Evolutionary conservation across 1,284 basidiomycete genomes (phyloP).

Genomic region (Trichosporon inkin): DNA sequence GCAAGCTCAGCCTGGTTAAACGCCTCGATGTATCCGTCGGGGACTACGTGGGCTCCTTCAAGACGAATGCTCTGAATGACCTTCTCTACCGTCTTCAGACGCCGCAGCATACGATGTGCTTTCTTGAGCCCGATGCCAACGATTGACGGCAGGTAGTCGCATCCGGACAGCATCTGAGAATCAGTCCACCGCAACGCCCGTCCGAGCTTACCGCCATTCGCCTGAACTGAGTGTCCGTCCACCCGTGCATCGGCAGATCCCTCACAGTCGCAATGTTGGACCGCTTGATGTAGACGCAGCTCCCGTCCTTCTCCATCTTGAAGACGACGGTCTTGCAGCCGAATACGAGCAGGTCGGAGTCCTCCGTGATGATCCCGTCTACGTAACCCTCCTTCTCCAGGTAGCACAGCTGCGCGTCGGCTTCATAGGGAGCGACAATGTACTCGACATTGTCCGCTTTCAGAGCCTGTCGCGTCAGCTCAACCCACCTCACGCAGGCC

Average conservation of each 20-base stretch:
- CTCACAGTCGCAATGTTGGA: slow-evolving; percentile 68
- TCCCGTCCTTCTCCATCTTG: slow-evolving; percentile 76
- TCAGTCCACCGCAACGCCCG: not conserved
- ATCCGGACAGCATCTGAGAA: slow-evolving; percentile 78
- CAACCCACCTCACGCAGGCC: slow-evolving; percentile 18
- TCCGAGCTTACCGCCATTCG: slow-evolving; percentile 67
- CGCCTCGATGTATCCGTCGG: slow-evolving; percentile 67
- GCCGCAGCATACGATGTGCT: slow-evolving; percentile 75
- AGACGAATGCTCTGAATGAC: slow-evolving; percentile 68
- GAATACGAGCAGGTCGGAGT: slow-evolving; percentile 96
- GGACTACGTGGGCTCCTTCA: slow-evolving; percentile 81
- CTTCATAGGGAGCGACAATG: slow-evolving; percentile 96
- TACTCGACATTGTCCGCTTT: slow-evolving; percentile 73
- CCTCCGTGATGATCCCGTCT: slow-evolving; percentile 93
- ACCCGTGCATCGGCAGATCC: slow-evolving; percentile 75
- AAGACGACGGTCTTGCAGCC: slow-evolving; percentile 74
- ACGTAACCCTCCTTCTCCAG: slow-evolving; percentile 79
- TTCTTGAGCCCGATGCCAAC: slow-evolving; percentile 95
- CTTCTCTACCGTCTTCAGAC: slow-evolving; percentile 79
- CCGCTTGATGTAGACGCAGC: slow-evolving; percentile 75
- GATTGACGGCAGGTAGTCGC: slow-evolving; percentile 96
- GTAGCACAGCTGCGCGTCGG: slow-evolving; percentile 93
- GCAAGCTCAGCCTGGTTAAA: slow-evolving; percentile 77
- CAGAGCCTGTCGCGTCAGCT: slow-evolving; percentile 60
- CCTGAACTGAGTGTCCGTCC: slow-evolving; percentile 85